A percentile compares a stretch with the other conserved stretches of the same genome.
Evolutionary conservation across 106 monocot genomes (phyloP).

Genomic region (Narthecium ossifragum): DNA sequence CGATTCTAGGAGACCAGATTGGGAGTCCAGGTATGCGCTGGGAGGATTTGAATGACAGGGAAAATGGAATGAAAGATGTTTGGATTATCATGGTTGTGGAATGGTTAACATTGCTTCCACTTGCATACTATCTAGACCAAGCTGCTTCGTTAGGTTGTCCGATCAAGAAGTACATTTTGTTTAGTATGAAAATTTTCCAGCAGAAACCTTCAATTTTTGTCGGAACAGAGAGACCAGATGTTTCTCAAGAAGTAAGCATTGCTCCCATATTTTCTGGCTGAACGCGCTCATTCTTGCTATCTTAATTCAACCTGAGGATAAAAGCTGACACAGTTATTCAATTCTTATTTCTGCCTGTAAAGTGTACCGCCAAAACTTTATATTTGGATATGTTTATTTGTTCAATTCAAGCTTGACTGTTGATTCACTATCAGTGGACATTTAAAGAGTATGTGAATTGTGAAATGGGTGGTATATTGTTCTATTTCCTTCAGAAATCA

Average conservation of each 20-base stretch:
- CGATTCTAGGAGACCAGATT: constrained; percentile 22
- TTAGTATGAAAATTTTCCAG: constrained; percentile 9
- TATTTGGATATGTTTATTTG: too few relatives aligned
- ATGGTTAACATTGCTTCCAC: constrained; percentile 35
- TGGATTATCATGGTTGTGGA: constrained; percentile 43
- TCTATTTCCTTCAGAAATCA: too few relatives aligned
- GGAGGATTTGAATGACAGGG: constrained; percentile 27
- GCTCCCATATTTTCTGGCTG: neutral
- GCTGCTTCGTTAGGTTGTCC: constrained; percentile 22
- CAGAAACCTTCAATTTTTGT: constrained; percentile 23
- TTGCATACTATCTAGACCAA: constrained; percentile 41
- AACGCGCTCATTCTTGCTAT: too few relatives aligned
- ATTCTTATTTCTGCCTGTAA: too few relatives aligned
- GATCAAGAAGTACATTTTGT: constrained; percentile 15
- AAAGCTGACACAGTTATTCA: too few relatives aligned
- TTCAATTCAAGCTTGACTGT: too few relatives aligned
- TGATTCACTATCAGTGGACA: too few relatives aligned
- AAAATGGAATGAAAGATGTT: constrained; percentile 52
- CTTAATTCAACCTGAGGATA: too few relatives aligned
- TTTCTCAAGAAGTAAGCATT: constrained; percentile 28
- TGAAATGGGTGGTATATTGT: too few relatives aligned
- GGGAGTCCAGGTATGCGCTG: constrained; percentile 45
- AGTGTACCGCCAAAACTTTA: too few relatives aligned
- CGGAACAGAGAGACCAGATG: constrained; percentile 35
- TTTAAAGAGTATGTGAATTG: too few relatives aligned